phyloP scores from a whole-genome alignment of 164 flowering plant species.

The Chloranthus sessilifolius region DNA sequence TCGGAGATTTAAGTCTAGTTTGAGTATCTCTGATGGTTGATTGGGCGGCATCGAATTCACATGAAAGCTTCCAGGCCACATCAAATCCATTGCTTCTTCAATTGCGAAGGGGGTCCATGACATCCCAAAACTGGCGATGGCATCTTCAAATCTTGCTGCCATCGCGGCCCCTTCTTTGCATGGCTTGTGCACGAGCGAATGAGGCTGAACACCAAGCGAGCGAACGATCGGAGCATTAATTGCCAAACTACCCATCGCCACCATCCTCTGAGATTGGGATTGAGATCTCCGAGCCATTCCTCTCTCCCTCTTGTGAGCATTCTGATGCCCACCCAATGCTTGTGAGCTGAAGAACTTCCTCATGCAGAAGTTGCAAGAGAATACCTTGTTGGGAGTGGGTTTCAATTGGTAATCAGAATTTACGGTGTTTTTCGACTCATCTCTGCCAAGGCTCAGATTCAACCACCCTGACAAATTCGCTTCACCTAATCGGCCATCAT shows the following conservation, averaged over 20 bases:
- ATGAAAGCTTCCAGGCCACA: constrained; percentile 49
- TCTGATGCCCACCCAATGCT: constrained; percentile 91
- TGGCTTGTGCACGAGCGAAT: constrained; percentile 25
- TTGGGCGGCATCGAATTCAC: constrained; percentile 13
- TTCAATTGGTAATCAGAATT: constrained; percentile 22
- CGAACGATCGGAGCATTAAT: constrained; percentile 13
- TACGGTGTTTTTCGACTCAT: constrained; percentile 9
- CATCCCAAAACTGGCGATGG: constrained; percentile 13
- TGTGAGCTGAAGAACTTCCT: constrained; percentile 90
- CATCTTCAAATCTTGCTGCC: constrained; percentile 19
- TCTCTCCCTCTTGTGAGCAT: constrained; percentile 92
- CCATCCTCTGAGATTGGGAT: not conserved
- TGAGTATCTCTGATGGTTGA: constrained; percentile 17
- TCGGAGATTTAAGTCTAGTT: constrained; percentile 45
- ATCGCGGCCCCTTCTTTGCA: constrained; percentile 14
- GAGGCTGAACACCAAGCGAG: constrained; percentile 31
- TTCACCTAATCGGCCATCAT: constrained; percentile 18
- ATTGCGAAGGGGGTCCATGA: constrained; percentile 13
- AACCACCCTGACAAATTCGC: constrained; percentile 47
- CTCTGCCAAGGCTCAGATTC: constrained; percentile 53
- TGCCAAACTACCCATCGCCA: constrained; percentile 2
- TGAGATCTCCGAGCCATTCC: constrained; percentile 60
- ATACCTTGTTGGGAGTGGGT: constrained; percentile 43
- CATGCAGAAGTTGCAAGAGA: constrained; percentile 84
- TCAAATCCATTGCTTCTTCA: constrained; percentile 23